These are phyloP conservation scores for Neonectria ditissima DNA, from an alignment of 2,329 filamentous ascomycete species.

Conservation along the genomic window DNA sequence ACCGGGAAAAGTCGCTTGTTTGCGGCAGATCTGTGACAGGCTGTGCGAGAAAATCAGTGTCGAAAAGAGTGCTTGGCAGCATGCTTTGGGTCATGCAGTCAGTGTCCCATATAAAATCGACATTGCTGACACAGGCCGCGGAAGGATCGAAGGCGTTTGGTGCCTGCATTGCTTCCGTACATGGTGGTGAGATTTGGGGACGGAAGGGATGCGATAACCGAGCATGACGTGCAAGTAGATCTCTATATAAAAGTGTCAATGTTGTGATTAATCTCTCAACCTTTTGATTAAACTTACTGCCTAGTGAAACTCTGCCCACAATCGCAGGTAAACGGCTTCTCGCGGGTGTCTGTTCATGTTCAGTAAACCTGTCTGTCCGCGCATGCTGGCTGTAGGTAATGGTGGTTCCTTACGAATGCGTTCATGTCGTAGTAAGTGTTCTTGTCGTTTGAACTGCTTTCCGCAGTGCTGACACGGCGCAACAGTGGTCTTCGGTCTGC, in stretches of 20 bases:
- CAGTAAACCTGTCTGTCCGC: background rate
- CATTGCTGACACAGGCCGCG: background rate
- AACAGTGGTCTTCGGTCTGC: background rate
- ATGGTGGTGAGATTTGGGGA: background rate
- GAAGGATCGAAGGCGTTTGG: no score
- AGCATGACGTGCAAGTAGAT: constrained; percentile 1
- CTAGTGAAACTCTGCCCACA: constrained; percentile 5
- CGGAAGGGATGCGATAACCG: background rate
- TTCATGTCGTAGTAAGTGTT: constrained; percentile 5
- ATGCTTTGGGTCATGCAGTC: background rate
- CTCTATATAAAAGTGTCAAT: background rate
- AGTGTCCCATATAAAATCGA: background rate
- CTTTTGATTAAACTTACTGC: background rate
- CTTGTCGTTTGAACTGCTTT: constrained; percentile 4
- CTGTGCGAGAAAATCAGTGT: background rate
- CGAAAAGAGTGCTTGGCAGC: background rate
- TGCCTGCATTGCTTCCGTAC: background rate
- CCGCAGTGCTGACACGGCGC: constrained; percentile 2
- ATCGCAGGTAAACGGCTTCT: constrained; percentile 5
- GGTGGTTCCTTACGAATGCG: constrained; percentile 1
- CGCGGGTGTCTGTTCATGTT: background rate
- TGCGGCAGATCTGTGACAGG: background rate
- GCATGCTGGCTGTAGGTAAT: fast-evolving
- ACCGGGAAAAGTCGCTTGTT: background rate
- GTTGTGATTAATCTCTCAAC: no score